Evolutionary conservation across 2,329 filamentous ascomycete genomes (phyloP).

Genomic region (Nakataea oryzae): DNA sequence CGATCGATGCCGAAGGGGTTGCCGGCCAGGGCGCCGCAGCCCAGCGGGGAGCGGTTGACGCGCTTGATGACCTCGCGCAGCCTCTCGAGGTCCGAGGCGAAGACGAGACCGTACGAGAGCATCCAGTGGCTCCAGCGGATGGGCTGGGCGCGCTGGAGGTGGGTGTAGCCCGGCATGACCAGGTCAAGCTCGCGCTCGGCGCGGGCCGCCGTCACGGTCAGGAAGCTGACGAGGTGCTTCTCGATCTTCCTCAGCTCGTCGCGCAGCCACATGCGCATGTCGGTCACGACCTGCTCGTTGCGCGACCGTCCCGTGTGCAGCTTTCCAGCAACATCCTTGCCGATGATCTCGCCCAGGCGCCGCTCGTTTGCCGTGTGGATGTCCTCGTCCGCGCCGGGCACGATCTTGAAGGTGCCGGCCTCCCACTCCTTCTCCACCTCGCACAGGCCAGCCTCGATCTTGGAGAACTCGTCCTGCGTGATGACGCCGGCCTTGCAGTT

Average conservation of each 20-base stretch:
- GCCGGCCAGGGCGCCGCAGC: slow-evolving; percentile 67
- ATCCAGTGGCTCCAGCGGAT: slow-evolving; percentile 78
- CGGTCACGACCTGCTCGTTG: slow-evolving; percentile 84
- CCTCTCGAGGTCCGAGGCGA: slow-evolving; percentile 65
- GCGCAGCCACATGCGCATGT: slow-evolving; percentile 83
- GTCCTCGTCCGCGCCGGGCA: slow-evolving; percentile 42
- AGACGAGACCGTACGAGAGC: slow-evolving; percentile 62
- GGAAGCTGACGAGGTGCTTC: slow-evolving; percentile 53
- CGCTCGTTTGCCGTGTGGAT: slow-evolving; percentile 66
- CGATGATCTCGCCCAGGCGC: slow-evolving; percentile 72
- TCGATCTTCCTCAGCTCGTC: slow-evolving; percentile 65
- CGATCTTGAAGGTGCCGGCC: slow-evolving; percentile 35
- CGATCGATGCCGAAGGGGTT: slow-evolving; percentile 77
- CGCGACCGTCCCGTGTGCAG: slow-evolving; percentile 80
- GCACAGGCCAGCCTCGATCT: slow-evolving; percentile 62
- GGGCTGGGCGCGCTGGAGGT: slow-evolving; percentile 72
- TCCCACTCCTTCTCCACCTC: slow-evolving; percentile 45
- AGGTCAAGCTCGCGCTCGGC: slow-evolving; percentile 67
- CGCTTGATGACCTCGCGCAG: slow-evolving; percentile 61
- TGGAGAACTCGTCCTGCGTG: slow-evolving; percentile 58
- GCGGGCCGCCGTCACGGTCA: slow-evolving; percentile 57
- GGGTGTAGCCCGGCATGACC: slow-evolving; percentile 83
- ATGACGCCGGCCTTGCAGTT: slow-evolving; percentile 70
- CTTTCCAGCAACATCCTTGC: slow-evolving; percentile 76
- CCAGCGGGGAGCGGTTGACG: slow-evolving; percentile 65